Evolutionary conservation across 1,284 basidiomycete species (phyloP).

Genomic region (Heterobasidion irregulare): DNA sequence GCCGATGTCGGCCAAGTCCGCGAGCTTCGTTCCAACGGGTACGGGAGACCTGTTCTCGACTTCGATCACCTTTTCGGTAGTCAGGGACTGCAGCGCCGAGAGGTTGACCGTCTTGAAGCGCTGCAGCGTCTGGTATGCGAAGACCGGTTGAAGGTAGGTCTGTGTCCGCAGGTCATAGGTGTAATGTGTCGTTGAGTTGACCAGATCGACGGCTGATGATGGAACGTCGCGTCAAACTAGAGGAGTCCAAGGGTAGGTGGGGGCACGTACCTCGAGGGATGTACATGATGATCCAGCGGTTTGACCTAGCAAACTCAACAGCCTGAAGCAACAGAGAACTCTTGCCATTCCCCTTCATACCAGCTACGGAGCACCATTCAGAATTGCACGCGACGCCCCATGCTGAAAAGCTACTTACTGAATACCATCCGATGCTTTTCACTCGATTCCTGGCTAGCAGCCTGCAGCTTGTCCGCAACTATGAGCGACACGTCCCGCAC

Average conservation of each 20-base stretch:
- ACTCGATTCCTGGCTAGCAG: slow-evolving; percentile 34
- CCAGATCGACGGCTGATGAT: slow-evolving; percentile 53
- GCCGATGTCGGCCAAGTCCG: slow-evolving; percentile 53
- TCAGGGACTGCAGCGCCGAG: slow-evolving; percentile 29
- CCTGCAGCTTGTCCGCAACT: slow-evolving; percentile 39
- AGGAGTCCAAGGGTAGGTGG: background rate
- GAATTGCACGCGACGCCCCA: slow-evolving; percentile 6
- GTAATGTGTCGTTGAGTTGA: slow-evolving; percentile 75
- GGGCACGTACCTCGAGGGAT: slow-evolving; percentile 71
- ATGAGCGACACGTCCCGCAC: slow-evolving; percentile 56
- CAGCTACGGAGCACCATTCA: slow-evolving; percentile 37
- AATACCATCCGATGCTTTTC: slow-evolving; percentile 45
- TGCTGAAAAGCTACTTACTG: slow-evolving; percentile 32
- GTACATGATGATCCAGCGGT: slow-evolving; percentile 83
- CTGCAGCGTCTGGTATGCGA: slow-evolving; percentile 51
- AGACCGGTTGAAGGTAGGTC: slow-evolving; percentile 73
- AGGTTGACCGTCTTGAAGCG: slow-evolving; percentile 51
- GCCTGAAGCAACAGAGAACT: slow-evolving; percentile 77
- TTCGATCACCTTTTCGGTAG: slow-evolving; percentile 30
- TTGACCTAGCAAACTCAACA: slow-evolving; percentile 62
- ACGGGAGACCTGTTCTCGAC: slow-evolving; percentile 41
- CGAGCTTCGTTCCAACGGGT: slow-evolving; percentile 40
- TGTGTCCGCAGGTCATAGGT: slow-evolving; percentile 69
- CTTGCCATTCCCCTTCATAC: slow-evolving; percentile 79
- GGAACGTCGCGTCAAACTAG: background rate